phyloP scores from a whole-genome alignment of 1,284 basidiomycete genomes.

The Malassezia japonica region DNA sequence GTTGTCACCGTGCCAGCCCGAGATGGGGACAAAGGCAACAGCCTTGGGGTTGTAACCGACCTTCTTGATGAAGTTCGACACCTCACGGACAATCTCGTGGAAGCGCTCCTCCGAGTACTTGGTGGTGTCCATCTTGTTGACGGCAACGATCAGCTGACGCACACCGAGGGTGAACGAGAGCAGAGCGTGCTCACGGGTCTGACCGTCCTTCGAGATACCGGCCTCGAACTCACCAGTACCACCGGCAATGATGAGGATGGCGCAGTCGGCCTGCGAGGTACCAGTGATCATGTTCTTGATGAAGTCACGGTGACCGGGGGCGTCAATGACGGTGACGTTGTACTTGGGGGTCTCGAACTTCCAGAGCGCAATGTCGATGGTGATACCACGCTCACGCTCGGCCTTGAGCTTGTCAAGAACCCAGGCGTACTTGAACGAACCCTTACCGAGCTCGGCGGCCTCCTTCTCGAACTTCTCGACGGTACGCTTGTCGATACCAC shows the following conservation, averaged over 20 bases:
- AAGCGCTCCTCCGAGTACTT: constrained; percentile 99
- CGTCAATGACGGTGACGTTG: constrained; percentile 74
- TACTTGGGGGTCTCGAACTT: constrained; percentile 51
- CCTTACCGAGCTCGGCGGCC: constrained; percentile 98
- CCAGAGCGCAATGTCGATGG: constrained; percentile 83
- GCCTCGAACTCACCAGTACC: constrained; percentile 99
- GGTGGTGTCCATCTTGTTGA: constrained; percentile 99
- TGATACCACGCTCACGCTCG: constrained; percentile 98
- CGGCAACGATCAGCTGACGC: constrained; percentile 97
- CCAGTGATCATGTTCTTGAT: constrained; percentile 76
- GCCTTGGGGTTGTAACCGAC: constrained; percentile 99
- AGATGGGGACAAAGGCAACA: constrained; percentile 98
- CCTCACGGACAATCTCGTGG: constrained; percentile 99
- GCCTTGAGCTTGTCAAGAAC: constrained; percentile 99
- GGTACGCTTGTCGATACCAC: constrained; percentile 99
- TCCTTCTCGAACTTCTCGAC: constrained; percentile 99
- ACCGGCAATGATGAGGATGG: constrained; percentile 97
- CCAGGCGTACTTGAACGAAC: constrained; percentile 95
- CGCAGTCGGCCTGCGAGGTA: constrained; percentile 99
- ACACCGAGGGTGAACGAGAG: constrained; percentile 99
- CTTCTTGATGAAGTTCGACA: constrained; percentile 99
- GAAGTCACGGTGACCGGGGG: constrained; percentile 99
- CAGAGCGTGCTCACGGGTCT: constrained; percentile 99
- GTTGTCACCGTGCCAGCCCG: constrained; percentile 99
- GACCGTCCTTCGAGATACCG: constrained; percentile 99